phyloP scores from a whole-genome alignment of 768 basidiomycete genomes.

The Mycena floridula region DNA sequence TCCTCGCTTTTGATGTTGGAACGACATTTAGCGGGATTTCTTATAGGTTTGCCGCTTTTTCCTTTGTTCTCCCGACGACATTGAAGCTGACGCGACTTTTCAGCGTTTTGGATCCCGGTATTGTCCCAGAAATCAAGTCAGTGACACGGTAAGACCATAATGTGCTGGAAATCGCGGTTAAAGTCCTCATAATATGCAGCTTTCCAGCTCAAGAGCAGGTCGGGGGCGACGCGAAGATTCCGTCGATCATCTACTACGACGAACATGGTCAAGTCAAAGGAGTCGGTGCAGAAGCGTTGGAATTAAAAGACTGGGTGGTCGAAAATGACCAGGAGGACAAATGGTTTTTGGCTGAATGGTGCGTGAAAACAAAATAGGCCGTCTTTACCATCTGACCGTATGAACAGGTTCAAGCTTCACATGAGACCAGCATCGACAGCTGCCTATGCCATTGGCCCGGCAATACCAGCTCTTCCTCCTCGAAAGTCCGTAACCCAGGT shows the following conservation, averaged over 20 bases:
- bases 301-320: not conserved
- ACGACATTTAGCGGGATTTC: slow-evolving; percentile 58
- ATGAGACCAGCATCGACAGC: not conserved
- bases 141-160: not conserved
- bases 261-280: not conserved
- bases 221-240: not conserved
- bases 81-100: not conserved
- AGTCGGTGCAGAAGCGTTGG: not conserved
- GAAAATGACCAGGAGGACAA: not conserved
- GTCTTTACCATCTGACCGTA: too few species aligned
- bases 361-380: too few species aligned
- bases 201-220: not conserved
- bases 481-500: slow-evolving; percentile 35
- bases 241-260: not conserved
- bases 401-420: not conserved
- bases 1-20: slow-evolving; percentile 76
- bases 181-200: too few species aligned
- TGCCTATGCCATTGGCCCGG: too few species aligned
- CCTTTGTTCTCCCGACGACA: not conserved
- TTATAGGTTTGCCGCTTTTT: not conserved
- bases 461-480: slow-evolving; percentile 36
- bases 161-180: not conserved
- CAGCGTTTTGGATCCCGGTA: not conserved
- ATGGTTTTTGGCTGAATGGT: not conserved
- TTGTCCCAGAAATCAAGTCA: not conserved